Percentiles rank a stretch among this genome's conserved stretches.
Evolutionary conservation across 148 eudicot genomes (phyloP).

Genomic region (Diospyros kaki): DNA sequence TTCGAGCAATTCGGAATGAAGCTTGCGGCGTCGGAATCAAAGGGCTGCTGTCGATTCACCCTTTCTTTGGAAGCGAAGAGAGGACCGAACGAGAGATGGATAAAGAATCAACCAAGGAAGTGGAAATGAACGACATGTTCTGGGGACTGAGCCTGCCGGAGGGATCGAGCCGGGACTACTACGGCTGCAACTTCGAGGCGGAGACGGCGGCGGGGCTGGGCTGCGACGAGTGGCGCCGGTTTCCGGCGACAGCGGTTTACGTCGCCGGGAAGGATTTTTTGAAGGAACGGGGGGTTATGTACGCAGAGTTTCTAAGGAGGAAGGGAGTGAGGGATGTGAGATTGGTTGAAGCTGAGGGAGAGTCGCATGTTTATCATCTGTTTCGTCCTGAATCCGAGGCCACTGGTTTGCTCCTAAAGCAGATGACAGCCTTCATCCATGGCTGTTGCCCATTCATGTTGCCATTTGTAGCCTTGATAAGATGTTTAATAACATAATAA

Average conservation of each 20-base stretch:
- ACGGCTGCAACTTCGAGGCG: slow-evolving; percentile 59
- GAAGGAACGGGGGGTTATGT: slow-evolving; percentile 70
- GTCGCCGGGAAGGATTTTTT: slow-evolving; percentile 67
- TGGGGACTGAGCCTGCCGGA: slow-evolving; percentile 66
- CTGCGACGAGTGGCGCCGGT: slow-evolving; percentile 38
- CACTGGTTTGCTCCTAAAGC: slow-evolving; percentile 46
- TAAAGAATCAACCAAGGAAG: slow-evolving; percentile 28
- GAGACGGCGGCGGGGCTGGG: slow-evolving; percentile 28
- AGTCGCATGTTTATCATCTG: slow-evolving; percentile 59
- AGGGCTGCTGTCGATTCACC: slow-evolving; percentile 62
- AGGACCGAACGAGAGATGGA: slow-evolving; percentile 46
- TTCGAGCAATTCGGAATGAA: slow-evolving; percentile 18
- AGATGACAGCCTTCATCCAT: slow-evolving; percentile 54
- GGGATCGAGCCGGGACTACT: slow-evolving; percentile 51
- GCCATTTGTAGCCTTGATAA: background rate
- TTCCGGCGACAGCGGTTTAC: slow-evolving; percentile 50
- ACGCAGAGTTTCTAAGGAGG: slow-evolving; percentile 50
- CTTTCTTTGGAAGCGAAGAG: slow-evolving; percentile 69
- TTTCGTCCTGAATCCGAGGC: slow-evolving; percentile 56
- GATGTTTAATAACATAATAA: too few relatives aligned
- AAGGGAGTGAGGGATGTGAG: slow-evolving; percentile 46
- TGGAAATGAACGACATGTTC: slow-evolving; percentile 70
- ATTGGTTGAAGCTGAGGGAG: slow-evolving; percentile 46
- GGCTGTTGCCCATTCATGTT: slow-evolving; percentile 5
- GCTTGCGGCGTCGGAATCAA: slow-evolving; percentile 17